A percentile compares a stretch with the other conserved stretches of the same genome.
Evolutionary conservation across 169 alveolate genomes (phyloP).

Genomic region (Plasmodium knowlesi): DNA sequence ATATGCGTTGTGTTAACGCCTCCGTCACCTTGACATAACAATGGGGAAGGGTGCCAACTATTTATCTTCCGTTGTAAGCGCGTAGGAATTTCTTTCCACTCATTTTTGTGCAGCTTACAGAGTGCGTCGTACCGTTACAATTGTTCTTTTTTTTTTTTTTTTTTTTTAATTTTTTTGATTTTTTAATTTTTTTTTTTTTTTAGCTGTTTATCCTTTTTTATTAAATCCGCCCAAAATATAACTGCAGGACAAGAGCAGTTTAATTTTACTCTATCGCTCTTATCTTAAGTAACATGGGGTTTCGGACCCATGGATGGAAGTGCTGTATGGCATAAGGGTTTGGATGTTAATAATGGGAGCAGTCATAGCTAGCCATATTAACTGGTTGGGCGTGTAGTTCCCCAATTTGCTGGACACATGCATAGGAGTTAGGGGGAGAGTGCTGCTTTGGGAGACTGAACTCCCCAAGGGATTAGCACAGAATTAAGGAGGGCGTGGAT

Average conservation of each 20-base stretch:
- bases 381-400: too few species aligned
- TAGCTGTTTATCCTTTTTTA: neutral
- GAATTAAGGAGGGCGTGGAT: neutral
- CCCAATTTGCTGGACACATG: too few species aligned
- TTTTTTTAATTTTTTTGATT: too few species aligned
- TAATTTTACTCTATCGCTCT: neutral
- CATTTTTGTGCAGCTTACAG: neutral
- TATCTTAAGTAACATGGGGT: neutral
- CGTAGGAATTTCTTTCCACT: neutral
- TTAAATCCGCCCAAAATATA: neutral
- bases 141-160: neutral
- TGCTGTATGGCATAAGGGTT: too few species aligned
- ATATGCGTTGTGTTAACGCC: neutral
- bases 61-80: neutral
- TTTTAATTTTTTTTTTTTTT: too few species aligned
- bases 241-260: neutral
- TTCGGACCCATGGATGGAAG: too few species aligned
- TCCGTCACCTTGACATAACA: neutral
- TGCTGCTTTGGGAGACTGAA: neutral
- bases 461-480: neutral
- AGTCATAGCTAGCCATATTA: too few species aligned
- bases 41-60: neutral
- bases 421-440: neutral
- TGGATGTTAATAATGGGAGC: too few species aligned
- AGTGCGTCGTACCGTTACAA: neutral